phyloP scores from a whole-genome alignment of 257 asterid species.

The Solanum stenotomum region DNA sequence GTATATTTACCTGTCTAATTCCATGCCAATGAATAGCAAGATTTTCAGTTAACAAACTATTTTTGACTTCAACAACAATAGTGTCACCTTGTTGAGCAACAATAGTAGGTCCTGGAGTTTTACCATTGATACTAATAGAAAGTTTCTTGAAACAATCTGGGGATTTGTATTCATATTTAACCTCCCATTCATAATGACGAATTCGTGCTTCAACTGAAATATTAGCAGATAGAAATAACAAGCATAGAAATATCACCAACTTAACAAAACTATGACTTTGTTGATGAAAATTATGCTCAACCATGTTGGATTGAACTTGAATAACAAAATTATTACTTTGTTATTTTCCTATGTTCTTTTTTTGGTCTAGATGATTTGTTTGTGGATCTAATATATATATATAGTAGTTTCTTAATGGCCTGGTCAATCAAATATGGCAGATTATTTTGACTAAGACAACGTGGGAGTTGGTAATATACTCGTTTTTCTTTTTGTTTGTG shows the following conservation, averaged over 20 bases:
- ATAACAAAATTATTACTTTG: background rate
- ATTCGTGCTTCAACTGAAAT: conserved; percentile 35
- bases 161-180: conserved; percentile 64
- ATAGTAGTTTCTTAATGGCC: background rate
- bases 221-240: background rate
- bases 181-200: conserved; percentile 68
- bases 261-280: background rate
- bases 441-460: background rate
- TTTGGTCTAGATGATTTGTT: background rate
- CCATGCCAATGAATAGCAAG: conserved; percentile 97
- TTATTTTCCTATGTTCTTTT: background rate
- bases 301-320: background rate
- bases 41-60: conserved; percentile 63
- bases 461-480: background rate
- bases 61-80: conserved; percentile 61
- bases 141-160: conserved; percentile 78
- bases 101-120: conserved; percentile 81
- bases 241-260: background rate
- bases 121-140: conserved; percentile 66
- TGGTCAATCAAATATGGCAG: background rate
- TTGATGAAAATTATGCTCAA: background rate
- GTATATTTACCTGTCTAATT: conserved; percentile 59
- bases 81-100: conserved; percentile 75
- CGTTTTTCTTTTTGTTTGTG: background rate
- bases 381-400: background rate